Evolutionary conservation across 495 filamentous ascomycete species (phyloP), one percentile per base, ranked within the genome.

Genomic region (Opeltia flavorubescens): DNA sequence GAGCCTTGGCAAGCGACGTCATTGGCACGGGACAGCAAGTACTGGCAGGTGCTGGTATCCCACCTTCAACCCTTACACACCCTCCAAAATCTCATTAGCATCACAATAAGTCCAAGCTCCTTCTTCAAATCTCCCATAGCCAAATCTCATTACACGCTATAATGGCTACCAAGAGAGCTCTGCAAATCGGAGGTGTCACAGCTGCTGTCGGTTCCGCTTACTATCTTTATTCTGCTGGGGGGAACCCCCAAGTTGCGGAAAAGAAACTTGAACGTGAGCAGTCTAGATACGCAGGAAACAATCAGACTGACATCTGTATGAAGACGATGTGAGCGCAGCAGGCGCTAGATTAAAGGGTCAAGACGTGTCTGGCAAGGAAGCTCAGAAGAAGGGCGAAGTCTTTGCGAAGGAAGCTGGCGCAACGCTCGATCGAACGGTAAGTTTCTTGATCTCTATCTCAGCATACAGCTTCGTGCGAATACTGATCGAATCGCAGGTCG

Each of bases 201-300:
- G 81, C 73, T 35, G 83, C 72, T 15, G 81, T 77, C 47, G 77
- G 76, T 31, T 70, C 76, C 35, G 89, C 81, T 13, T 95, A 95
- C 74, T 98, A 96, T 70, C 71, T 96, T 44, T 96, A 95, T 66
- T 71, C 66, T 20, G 84, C 89, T 1, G 88, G 89, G 43, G 91
- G 91, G 29, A 71, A 81, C 59, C 75, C 84, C n/a, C 79, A 82
- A 48, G 75, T 74, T 24, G 89, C 89, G 9, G 74, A 83, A 71
- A 84, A 89, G 68, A 64, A 88, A 50, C 70, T 83, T 52, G 86
- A 94, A 68, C 71, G 91, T 94, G 64, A 43, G 71, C 65, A 31
- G 24, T 26, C 33, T 24, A 23, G n/a, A 25, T 34, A 44, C 33
- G 24, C 17, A 2, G 38, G 6, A 24, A n/a, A 34, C 20, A 18